These are phyloP conservation scores for Curvularia sp. DNA, from an alignment of 2,329 filamentous ascomycete species.

Conservation along the genomic window DNA sequence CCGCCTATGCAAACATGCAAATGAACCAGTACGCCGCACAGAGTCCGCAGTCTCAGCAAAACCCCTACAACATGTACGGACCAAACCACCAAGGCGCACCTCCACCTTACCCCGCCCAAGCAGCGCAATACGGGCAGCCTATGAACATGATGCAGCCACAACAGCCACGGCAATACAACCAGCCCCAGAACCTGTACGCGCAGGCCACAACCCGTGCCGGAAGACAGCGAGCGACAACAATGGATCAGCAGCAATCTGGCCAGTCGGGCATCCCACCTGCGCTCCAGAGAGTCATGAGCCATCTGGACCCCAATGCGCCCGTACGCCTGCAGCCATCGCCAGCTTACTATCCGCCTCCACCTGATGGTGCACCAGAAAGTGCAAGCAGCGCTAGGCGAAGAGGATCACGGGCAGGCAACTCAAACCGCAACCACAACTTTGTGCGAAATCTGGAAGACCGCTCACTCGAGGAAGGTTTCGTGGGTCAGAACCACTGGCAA, in stretches of 20 bases:
- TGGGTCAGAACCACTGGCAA: slow-evolving; percentile 74
- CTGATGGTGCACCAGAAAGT: slow-evolving; percentile 77
- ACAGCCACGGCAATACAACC: slow-evolving; percentile 51
- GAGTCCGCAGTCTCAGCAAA: slow-evolving; percentile 59
- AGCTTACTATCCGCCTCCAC: slow-evolving; percentile 93
- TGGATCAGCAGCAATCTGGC: slow-evolving; percentile 92
- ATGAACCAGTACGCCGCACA: slow-evolving; percentile 61
- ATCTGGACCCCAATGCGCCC: slow-evolving; percentile 91
- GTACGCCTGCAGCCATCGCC: slow-evolving; percentile 95
- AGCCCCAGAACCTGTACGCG: slow-evolving; percentile 75
- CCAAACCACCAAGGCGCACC: slow-evolving; percentile 71
- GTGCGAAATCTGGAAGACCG: slow-evolving; percentile 94
- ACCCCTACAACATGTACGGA: slow-evolving; percentile 83
- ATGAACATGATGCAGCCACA: slow-evolving; percentile 60
- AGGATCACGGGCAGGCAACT: slow-evolving; percentile 72
- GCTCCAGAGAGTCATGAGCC: slow-evolving; percentile 93
- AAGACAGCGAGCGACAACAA: slow-evolving; percentile 89
- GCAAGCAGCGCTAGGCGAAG: slow-evolving; percentile 72
- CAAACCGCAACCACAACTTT: slow-evolving; percentile 78
- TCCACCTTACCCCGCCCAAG: slow-evolving; percentile 80
- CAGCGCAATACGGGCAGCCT: slow-evolving; percentile 60
- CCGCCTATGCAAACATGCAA: slow-evolving; percentile 69
- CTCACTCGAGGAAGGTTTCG: slow-evolving; percentile 90
- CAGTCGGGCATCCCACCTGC: slow-evolving; percentile 90
- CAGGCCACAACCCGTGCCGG: slow-evolving; percentile 79